Evolutionary conservation across 1,284 basidiomycete genomes (phyloP).

Genomic region (Phellopilus nigrolimitatus): DNA sequence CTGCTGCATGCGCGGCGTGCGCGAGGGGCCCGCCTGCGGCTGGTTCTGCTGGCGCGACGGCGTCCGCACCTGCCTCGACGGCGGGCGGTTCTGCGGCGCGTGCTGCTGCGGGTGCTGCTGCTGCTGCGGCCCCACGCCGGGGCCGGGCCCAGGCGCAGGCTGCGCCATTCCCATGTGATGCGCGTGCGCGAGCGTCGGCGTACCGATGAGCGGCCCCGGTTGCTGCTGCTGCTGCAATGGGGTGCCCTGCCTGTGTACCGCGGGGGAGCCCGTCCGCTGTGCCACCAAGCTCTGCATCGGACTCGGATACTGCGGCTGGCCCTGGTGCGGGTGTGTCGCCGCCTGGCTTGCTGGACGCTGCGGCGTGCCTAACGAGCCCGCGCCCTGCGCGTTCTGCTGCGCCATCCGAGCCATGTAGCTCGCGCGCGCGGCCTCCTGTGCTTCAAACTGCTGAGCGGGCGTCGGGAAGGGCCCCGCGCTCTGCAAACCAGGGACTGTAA

Average conservation of each 20-base stretch:
- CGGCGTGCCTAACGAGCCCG: too few species aligned
- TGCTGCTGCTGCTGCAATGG: too few species aligned
- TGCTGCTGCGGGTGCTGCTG: constrained; percentile 3
- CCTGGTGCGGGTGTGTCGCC: neutral
- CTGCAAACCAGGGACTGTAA: too few species aligned
- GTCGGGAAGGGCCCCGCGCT: too few species aligned
- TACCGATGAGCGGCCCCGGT: constrained; percentile 13
- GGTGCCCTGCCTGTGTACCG: constrained; percentile 4
- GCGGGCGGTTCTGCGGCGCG: constrained; percentile 4
- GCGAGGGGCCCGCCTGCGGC: constrained; percentile 30
- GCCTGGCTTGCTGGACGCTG: constrained; percentile 10
- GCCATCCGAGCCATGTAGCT: neutral
- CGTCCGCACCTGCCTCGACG: constrained; percentile 2
- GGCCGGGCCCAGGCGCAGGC: too few species aligned
- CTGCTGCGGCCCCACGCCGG: constrained; percentile 3
- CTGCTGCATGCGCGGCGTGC: constrained; percentile 33
- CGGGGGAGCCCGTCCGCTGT: neutral
- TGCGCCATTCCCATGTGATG: neutral
- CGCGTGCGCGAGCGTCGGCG: constrained; percentile 6
- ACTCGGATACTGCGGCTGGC: neutral
- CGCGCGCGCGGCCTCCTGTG: neutral
- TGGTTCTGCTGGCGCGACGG: constrained; percentile 24
- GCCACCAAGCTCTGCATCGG: constrained; percentile 2
- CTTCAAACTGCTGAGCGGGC: constrained; percentile 10
- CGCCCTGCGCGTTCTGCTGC: neutral